Evolutionary conservation across 257 asterid genomes (phyloP).

Genomic region (Mentha longifolia): DNA sequence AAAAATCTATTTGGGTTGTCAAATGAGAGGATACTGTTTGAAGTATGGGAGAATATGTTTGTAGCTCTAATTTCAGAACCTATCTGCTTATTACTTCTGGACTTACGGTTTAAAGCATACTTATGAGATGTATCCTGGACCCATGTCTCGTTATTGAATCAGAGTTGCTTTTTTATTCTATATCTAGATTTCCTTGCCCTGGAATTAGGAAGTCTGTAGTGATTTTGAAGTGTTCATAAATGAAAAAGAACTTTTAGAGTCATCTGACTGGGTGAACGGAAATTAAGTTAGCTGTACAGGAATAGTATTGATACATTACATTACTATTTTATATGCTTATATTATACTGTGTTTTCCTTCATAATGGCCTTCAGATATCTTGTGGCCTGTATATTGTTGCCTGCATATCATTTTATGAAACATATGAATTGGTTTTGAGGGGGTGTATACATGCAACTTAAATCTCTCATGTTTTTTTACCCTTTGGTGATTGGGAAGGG

Average conservation of each 20-base stretch:
- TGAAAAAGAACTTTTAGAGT: not conserved
- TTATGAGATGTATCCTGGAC: not conserved
- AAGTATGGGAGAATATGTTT: not conserved
- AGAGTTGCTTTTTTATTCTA: not conserved
- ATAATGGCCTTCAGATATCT: not conserved
- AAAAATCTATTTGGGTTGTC: not conserved
- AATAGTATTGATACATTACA: too few relatives aligned
- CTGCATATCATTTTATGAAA: not conserved
- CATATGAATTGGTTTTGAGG: not conserved
- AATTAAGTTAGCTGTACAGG: not conserved
- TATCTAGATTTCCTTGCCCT: not conserved
- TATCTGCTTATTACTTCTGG: slow-evolving; percentile 14
- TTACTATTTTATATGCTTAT: not conserved
- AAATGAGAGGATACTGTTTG: not conserved
- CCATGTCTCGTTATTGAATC: not conserved
- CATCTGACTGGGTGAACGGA: not conserved
- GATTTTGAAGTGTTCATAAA: not conserved
- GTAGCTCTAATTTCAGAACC: not conserved
- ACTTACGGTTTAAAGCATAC: not conserved
- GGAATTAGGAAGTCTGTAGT: not conserved
- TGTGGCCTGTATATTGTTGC: not conserved
- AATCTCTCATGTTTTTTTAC: not conserved
- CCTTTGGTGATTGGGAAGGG: not conserved
- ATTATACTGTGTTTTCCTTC: not conserved
- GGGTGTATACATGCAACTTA: not conserved